A percentile compares a stretch with the other conserved stretches of the same genome.
phyloP scores from a whole-genome alignment of 345 rosid species.

The Lepidium sativum region DNA sequence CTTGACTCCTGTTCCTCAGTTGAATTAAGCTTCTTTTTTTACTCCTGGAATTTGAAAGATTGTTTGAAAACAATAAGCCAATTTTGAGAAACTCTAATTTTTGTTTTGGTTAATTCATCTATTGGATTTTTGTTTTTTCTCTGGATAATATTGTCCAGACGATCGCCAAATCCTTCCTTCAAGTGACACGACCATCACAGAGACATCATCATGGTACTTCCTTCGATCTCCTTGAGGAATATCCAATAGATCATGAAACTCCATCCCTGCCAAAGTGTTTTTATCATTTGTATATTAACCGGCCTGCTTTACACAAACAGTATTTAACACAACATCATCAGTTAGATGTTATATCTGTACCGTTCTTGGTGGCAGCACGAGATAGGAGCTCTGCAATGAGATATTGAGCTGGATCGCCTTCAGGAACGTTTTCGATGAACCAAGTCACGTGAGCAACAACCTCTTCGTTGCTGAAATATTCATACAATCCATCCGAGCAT shows the following conservation, averaged over 20 bases:
- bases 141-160: conserved; percentile 52
- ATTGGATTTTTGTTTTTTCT: conserved; percentile 15
- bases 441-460: conserved; percentile 93
- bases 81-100: neutral
- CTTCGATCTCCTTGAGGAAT: conserved; percentile 92
- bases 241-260: conserved; percentile 85
- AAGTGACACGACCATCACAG: conserved; percentile 92
- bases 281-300: neutral
- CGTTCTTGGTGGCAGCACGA: conserved; percentile 96
- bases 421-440: conserved; percentile 96
- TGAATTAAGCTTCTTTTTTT: neutral
- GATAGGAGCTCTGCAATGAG: conserved; percentile 85
- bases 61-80: conserved; percentile 15
- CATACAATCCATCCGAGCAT: conserved; percentile 91
- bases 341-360: conserved; percentile 24
- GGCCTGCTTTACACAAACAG: neutral
- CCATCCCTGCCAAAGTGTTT: conserved; percentile 57
- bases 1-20: neutral
- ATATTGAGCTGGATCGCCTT: conserved; percentile 96
- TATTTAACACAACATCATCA: neutral
- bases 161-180: conserved; percentile 99
- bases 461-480: conserved; percentile 93
- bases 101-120: conserved; percentile 12
- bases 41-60: conserved; percentile 3
- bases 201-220: conserved; percentile 94